These are phyloP conservation scores for Petunia hybrid DNA, from an alignment of 305 asterid genomes.

Conservation along the genomic window DNA sequence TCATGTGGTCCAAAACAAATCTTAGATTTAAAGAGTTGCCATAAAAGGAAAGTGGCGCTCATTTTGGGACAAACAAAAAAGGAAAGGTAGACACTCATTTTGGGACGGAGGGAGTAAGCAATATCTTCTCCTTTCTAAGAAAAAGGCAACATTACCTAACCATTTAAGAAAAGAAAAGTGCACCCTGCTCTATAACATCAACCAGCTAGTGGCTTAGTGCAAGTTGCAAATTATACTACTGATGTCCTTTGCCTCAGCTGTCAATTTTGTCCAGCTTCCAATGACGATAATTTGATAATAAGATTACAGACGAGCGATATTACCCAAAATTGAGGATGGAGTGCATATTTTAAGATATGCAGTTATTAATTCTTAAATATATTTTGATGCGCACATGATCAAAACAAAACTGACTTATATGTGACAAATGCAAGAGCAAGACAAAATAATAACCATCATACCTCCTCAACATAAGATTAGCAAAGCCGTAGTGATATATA, in stretches of 20 bases:
- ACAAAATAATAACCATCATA: conserved; percentile 35
- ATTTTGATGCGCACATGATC: background rate
- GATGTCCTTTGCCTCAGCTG: background rate
- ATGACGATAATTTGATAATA: background rate
- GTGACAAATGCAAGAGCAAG: conserved; percentile 4
- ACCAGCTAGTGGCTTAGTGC: background rate
- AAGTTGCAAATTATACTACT: background rate
- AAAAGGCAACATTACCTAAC: conserved; percentile 18
- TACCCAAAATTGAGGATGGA: background rate
- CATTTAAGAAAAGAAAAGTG: background rate
- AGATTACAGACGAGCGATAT: background rate
- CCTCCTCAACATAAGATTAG: conserved; percentile 97
- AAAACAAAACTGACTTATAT: background rate
- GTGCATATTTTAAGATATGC: conserved; percentile 4
- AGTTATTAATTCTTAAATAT: background rate
- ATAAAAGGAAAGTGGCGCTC: no score
- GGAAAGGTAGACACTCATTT: no score
- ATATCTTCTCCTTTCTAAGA: background rate
- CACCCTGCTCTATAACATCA: background rate
- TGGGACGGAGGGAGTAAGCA: no score
- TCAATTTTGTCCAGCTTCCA: background rate
- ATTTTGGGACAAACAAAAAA: no score
- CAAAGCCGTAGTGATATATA: conserved; percentile 95
- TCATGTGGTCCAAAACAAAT: no score
- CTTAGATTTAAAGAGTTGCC: no score